Evolutionary conservation across 768 basidiomycete species (phyloP).

Genomic region (Albatrellus ellisii): DNA sequence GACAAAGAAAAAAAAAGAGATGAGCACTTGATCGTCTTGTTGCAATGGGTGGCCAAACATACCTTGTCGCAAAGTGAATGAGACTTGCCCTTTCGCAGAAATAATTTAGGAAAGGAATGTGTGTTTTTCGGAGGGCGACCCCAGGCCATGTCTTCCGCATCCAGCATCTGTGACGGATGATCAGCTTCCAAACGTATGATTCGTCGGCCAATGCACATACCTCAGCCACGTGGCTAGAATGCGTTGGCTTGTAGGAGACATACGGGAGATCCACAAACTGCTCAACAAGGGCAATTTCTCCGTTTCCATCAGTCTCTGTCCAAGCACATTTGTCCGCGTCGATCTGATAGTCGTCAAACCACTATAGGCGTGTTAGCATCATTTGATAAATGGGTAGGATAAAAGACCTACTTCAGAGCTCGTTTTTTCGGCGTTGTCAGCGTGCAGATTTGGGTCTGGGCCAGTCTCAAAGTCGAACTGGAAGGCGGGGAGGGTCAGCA

Average conservation of each 20-base stretch:
- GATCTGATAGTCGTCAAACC: conserved; percentile 1
- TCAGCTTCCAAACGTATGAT: not conserved
- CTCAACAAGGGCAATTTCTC: not conserved
- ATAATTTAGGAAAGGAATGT: not conserved
- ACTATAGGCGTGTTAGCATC: not conserved
- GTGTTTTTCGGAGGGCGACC: not conserved
- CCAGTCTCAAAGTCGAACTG: not conserved
- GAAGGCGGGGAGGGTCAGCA: not conserved
- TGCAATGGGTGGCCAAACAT: not conserved
- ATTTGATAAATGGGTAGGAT: not conserved
- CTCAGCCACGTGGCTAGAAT: not conserved
- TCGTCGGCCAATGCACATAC: not conserved
- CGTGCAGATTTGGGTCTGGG: not conserved
- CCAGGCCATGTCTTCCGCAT: conserved; percentile 1
- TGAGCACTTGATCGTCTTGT: not conserved
- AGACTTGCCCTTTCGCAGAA: not conserved
- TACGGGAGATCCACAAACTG: not conserved
- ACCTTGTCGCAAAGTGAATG: not conserved
- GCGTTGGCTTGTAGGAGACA: not conserved
- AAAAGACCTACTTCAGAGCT: not conserved
- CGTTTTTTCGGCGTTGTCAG: not conserved
- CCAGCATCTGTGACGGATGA: not conserved
- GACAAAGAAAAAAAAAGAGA: not conserved
- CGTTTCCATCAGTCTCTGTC: not conserved
- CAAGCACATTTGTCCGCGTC: conserved; percentile 6